Conservation (phyloP, 2,329 filamentous ascomycete genomes). For the Acarospora socialis region DNA sequence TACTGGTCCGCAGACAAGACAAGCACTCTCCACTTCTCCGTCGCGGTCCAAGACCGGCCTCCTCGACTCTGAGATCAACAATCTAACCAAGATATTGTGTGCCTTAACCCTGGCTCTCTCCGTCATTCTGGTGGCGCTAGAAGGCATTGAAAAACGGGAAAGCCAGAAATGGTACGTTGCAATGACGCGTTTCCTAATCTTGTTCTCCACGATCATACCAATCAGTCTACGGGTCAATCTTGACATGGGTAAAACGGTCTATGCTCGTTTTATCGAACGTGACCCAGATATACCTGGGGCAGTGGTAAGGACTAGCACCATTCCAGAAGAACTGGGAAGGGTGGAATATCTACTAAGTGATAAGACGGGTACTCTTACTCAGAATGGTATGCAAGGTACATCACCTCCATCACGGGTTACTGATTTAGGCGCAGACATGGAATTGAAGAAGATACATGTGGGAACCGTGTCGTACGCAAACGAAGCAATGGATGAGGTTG, state of each 20-base stretch:
- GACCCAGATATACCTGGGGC: conserved; percentile 83
- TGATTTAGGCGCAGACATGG: conserved; percentile 54
- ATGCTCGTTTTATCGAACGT: conserved; percentile 86
- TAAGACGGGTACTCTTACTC: conserved; percentile 94
- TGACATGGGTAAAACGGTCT: conserved; percentile 92
- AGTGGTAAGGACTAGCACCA: conserved; percentile 90
- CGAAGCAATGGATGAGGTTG: conserved; percentile 96
- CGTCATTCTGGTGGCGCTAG: conserved; percentile 71
- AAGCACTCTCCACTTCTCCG: conserved; percentile 79
- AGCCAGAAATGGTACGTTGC: conserved; percentile 72
- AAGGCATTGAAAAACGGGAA: conserved; percentile 53
- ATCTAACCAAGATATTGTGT: conserved; percentile 89
- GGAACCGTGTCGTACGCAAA: conserved; percentile 97
- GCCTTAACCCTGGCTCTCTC: conserved; percentile 75
- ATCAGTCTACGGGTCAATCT: conserved; percentile 94
- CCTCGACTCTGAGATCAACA: conserved; percentile 92
- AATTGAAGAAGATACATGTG: conserved; percentile 96
- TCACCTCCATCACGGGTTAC: conserved; percentile 5
- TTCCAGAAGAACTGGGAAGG: conserved; percentile 86
- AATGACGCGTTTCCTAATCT: conserved; percentile 92
- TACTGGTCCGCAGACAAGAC: conserved; percentile 85
- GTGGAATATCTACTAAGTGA: conserved; percentile 95
- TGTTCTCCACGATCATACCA: conserved; percentile 98
- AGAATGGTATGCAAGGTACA: conserved; percentile 47
- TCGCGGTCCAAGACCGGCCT: conserved; percentile 90